Evolutionary conservation across 2,329 filamentous ascomycete genomes (phyloP).

Genomic region (Phyllosticta citribraziliensis): DNA sequence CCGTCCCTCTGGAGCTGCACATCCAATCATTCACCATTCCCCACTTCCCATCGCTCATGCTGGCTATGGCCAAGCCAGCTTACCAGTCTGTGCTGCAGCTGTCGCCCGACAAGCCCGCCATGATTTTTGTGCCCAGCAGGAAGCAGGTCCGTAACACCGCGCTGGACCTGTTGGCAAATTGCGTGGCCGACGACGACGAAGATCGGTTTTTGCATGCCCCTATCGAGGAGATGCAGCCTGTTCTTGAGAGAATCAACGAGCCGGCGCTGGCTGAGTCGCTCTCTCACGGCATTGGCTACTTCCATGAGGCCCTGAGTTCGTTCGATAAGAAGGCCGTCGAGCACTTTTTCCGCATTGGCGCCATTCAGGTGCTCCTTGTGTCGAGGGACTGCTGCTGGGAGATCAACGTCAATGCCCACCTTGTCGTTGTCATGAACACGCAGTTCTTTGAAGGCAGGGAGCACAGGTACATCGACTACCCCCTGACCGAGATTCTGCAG

Average conservation of each 20-base stretch:
- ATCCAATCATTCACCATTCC: slow-evolving; percentile 93
- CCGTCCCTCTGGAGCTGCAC: slow-evolving; percentile 83
- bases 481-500: slow-evolving; percentile 84
- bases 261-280: slow-evolving; percentile 79
- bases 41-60: slow-evolving; percentile 95
- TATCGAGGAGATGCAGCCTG: slow-evolving; percentile 67
- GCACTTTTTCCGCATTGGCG: slow-evolving; percentile 80
- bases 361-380: slow-evolving; percentile 74
- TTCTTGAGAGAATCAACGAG: slow-evolving; percentile 77
- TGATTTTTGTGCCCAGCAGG: slow-evolving; percentile 85
- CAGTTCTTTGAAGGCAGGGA: slow-evolving; percentile 96
- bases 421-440: slow-evolving; percentile 94
- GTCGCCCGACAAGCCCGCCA: slow-evolving; percentile 77
- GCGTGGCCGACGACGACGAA: slow-evolving; percentile 79
- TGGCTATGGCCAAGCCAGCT: slow-evolving; percentile 93
- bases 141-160: slow-evolving; percentile 88
- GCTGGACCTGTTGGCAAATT: slow-evolving; percentile 77
- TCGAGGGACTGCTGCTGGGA: slow-evolving; percentile 95
- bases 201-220: slow-evolving; percentile 87
- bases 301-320: slow-evolving; percentile 81
- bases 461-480: slow-evolving; percentile 94
- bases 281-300: slow-evolving; percentile 91
- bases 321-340: slow-evolving; percentile 92
- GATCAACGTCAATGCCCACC: slow-evolving; percentile 73
- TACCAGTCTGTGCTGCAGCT: slow-evolving; percentile 83